phyloP scores from a whole-genome alignment of 805 yeast species.

The Teunomyces panamensis region DNA sequence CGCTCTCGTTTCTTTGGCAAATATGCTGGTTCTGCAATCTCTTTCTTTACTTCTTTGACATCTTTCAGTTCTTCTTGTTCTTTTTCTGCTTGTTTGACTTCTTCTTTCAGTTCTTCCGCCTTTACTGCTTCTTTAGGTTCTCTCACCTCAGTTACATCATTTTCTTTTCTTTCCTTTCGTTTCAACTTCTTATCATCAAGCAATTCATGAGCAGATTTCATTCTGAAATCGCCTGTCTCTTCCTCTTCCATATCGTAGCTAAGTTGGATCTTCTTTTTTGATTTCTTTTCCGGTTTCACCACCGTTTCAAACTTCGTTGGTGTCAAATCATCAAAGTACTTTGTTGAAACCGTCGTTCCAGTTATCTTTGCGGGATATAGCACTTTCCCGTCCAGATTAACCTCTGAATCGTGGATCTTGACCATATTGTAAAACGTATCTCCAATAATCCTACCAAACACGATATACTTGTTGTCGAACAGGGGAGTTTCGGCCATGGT shows the following conservation, averaged over 20 bases:
- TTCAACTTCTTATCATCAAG: constrained; percentile 20
- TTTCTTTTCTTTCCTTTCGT: neutral
- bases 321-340: constrained; percentile 47
- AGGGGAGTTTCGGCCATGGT: constrained; percentile 48
- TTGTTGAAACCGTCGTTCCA: constrained; percentile 39
- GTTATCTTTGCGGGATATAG: constrained; percentile 49
- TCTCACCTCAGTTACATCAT: neutral
- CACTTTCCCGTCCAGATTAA: constrained; percentile 41
- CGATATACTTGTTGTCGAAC: constrained; percentile 36
- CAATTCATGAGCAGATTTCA: constrained; percentile 44
- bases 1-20: constrained; percentile 3
- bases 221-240: constrained; percentile 26
- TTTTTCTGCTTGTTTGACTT: constrained; percentile 2
- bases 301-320: constrained; percentile 13
- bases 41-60: neutral
- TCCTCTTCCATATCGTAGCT: constrained; percentile 34
- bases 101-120: neutral
- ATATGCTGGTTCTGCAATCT: neutral
- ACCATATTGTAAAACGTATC: constrained; percentile 53
- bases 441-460: constrained; percentile 60
- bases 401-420: constrained; percentile 48
- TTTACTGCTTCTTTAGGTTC: neutral
- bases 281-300: constrained; percentile 18
- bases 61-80: neutral
- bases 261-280: constrained; percentile 30